phyloP scores from a whole-genome alignment of 257 asterid species.

The Solanum etuberosum region DNA sequence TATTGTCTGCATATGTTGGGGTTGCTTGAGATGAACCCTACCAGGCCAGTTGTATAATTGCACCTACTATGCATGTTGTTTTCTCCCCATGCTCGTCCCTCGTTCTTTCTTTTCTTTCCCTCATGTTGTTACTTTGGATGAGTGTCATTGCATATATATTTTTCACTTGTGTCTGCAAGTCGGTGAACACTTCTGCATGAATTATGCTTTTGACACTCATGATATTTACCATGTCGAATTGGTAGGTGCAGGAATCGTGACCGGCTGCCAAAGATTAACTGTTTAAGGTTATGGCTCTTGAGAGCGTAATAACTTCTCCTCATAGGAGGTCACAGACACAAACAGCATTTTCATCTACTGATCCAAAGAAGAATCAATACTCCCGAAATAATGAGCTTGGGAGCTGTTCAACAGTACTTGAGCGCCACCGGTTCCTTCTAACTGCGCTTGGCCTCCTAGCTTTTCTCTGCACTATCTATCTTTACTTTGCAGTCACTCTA shows the following conservation, averaged over 20 bases:
- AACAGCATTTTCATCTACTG: slow-evolving; percentile 15
- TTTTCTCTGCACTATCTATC: slow-evolving; percentile 41
- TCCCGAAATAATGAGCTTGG: slow-evolving; percentile 27
- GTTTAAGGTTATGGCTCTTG: slow-evolving; percentile 22
- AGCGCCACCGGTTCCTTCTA: slow-evolving; percentile 40
- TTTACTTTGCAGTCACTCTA: slow-evolving; percentile 43
- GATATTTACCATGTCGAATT: background rate
- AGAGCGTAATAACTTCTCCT: slow-evolving; percentile 30
- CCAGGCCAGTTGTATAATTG: background rate
- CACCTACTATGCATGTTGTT: background rate
- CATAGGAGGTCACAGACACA: slow-evolving; percentile 37
- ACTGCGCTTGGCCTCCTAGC: slow-evolving; percentile 33
- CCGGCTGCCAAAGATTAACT: background rate
- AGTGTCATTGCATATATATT: background rate
- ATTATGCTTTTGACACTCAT: background rate
- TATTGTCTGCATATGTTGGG: background rate
- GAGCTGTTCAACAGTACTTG: slow-evolving; percentile 20
- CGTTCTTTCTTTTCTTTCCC: background rate
- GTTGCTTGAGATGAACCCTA: background rate
- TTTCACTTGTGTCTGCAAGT: background rate
- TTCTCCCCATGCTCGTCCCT: background rate
- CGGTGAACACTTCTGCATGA: background rate
- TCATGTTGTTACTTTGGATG: background rate
- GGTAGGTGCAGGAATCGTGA: slow-evolving; percentile 2
- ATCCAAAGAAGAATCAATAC: slow-evolving; percentile 11